Conservation (phyloP, 352 stramenopile genomes). For the Salisapilia sapeloensis region DNA sequence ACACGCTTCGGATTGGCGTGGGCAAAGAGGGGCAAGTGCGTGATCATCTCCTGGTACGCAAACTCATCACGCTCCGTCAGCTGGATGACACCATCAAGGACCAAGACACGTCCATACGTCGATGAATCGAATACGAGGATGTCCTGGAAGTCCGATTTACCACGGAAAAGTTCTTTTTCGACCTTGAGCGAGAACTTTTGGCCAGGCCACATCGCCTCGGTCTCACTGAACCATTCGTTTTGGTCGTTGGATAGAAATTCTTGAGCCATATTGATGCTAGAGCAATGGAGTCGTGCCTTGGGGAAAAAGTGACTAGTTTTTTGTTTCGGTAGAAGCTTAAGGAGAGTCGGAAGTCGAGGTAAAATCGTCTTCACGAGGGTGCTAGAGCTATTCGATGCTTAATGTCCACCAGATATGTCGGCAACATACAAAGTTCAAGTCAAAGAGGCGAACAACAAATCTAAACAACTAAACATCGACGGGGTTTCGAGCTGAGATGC, state of each 20-base stretch:
- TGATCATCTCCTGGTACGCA: conserved; percentile 99
- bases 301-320: too few relatives aligned
- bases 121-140: conserved; percentile 98
- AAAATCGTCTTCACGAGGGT: too few relatives aligned
- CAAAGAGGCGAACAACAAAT: too few relatives aligned
- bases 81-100: conserved; percentile 98
- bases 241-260: conserved; percentile 9
- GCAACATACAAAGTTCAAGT: too few relatives aligned
- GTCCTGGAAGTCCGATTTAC: conserved; percentile 95
- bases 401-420: too few relatives aligned
- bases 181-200: conserved; percentile 88
- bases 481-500: conserved; percentile 60
- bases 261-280: too few relatives aligned
- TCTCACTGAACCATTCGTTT: conserved; percentile 91
- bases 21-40: conserved; percentile 94
- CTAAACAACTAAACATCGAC: background rate
- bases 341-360: too few relatives aligned
- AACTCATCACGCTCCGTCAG: conserved; percentile 97
- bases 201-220: conserved; percentile 88
- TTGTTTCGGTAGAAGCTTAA: too few relatives aligned
- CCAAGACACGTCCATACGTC: conserved; percentile 95
- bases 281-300: too few relatives aligned
- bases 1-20: conserved; percentile 91
- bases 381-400: too few relatives aligned
- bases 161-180: conserved; percentile 88